Evolutionary conservation across 495 filamentous ascomycete species (phyloP).

Genomic region (Glonium stellatum): DNA sequence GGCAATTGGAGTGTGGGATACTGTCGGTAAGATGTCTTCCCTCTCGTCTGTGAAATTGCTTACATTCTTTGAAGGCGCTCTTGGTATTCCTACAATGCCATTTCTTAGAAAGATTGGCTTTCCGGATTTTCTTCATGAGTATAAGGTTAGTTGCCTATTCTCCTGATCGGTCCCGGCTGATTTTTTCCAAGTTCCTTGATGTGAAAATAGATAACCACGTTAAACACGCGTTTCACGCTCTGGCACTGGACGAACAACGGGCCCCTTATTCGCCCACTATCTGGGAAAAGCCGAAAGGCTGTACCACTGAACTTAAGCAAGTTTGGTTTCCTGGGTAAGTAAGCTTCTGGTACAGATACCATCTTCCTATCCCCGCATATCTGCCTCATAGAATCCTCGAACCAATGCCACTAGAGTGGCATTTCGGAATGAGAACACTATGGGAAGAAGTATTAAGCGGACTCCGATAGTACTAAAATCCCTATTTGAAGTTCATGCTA

Average conservation of each 20-base stretch:
- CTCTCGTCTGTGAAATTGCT: too few species aligned
- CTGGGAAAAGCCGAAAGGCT: slow-evolving; percentile 25
- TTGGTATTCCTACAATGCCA: slow-evolving; percentile 16
- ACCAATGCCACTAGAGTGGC: too few species aligned
- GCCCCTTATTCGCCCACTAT: slow-evolving; percentile 26
- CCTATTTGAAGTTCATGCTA: too few species aligned
- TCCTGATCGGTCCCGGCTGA: too few species aligned
- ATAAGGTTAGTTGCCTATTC: not conserved
- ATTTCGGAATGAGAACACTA: too few species aligned
- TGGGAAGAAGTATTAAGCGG: too few species aligned
- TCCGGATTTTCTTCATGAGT: slow-evolving; percentile 24
- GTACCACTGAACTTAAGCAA: slow-evolving; percentile 19
- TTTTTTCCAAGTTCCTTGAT: slow-evolving; percentile 13
- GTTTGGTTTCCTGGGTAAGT: slow-evolving; percentile 26
- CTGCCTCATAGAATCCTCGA: too few species aligned
- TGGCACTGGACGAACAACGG: slow-evolving; percentile 24
- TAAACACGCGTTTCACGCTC: slow-evolving; percentile 24
- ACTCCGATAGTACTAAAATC: too few species aligned
- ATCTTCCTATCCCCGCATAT: too few species aligned
- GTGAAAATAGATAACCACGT: slow-evolving; percentile 24
- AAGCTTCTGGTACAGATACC: too few species aligned
- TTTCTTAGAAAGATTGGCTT: slow-evolving; percentile 21
- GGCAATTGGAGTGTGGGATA: slow-evolving; percentile 26
- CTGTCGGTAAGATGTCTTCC: slow-evolving; percentile 11
- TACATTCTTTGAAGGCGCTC: not conserved